Evolutionary conservation across 2,329 filamentous ascomycete genomes (phyloP), one percentile per base, ranked within the genome.

Genomic region (Apiospora phragmitis): DNA sequence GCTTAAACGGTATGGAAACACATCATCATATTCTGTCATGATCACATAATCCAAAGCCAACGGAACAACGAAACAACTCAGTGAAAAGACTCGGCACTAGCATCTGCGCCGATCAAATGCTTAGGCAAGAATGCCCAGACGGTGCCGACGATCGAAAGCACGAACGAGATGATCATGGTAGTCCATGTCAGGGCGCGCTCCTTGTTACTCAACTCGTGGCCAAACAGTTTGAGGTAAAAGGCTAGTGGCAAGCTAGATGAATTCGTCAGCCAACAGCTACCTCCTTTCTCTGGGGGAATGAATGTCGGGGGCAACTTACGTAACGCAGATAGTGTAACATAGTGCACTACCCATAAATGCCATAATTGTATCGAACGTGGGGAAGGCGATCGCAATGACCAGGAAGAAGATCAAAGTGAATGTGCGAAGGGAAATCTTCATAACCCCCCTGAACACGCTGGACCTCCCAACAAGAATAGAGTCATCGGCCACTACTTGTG

Each of bases 241-340:
- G 91, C 88, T 42, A 97, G 84, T 0, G 95, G 96, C 68, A 99
- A 80, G 24, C 85, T 86, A 47, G 2, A 2, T n/a, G 18, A n/a
- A 45, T 14, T 9, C 2, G 67, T 68, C n/a, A 68, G 49, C 26
- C 32, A 49, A 21, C 14, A 21, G 51, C 7, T 16, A 16, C 16
- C 29, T 32, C 55, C 32, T 24, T n/a, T 38, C n/a, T 38, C 14
- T 32, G 14, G 29, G 14, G 38, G 18, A 2, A 38, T 38, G 9
- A 35, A 35, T 3, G 65, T 2, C 41, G 47, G 12, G 26, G 42
- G 16, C 2, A 59, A 81, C 85, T 79, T 77, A 85, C 81, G 97
- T 94, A 74, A 98, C 91, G 82, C 95, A 98, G 74, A 98, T 97
- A 24, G 93, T 94, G 76, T 97, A 97, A 83, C 95, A 98, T 21